A percentile compares a stretch with the other conserved stretches of the same genome.
These are phyloP conservation scores for Trichoderma breve DNA, from an alignment of 2,329 filamentous ascomycete species.

Conservation along the genomic window DNA sequence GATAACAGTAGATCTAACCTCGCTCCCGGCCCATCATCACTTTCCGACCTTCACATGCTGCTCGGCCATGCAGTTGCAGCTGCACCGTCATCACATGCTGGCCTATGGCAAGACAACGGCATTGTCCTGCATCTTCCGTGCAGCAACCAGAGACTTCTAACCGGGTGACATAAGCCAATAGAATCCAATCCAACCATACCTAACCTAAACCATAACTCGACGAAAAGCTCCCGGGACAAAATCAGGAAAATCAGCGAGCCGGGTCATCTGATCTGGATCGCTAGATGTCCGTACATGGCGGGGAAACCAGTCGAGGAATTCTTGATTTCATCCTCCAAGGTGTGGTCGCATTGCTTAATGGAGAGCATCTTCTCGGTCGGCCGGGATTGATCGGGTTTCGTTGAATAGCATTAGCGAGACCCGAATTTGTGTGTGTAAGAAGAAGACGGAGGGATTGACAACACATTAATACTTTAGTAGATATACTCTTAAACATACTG, in stretches of 20 bases:
- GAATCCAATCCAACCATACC: background rate
- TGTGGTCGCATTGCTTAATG: background rate
- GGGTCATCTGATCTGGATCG: background rate
- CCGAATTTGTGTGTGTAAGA: background rate
- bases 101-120: background rate
- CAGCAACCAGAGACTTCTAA: background rate
- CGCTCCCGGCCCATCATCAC: background rate
- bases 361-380: background rate
- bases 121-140: slow-evolving; percentile 11
- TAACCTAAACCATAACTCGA: background rate
- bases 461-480: background rate
- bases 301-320: background rate
- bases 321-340: background rate
- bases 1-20: background rate
- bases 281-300: background rate
- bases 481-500: background rate
- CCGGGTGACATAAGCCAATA: background rate
- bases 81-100: slow-evolving; percentile 18
- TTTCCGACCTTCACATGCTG: background rate
- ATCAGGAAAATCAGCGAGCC: background rate
- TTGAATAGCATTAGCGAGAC: background rate
- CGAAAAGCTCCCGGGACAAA: background rate
- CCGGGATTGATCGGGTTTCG: background rate
- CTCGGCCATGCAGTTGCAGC: background rate
- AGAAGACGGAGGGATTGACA: background rate